A percentile compares a stretch with the other conserved stretches of the same genome.
Evolutionary conservation across 352 stramenopile genomes (phyloP).

Genomic region (Aphanomyces euteiches): DNA sequence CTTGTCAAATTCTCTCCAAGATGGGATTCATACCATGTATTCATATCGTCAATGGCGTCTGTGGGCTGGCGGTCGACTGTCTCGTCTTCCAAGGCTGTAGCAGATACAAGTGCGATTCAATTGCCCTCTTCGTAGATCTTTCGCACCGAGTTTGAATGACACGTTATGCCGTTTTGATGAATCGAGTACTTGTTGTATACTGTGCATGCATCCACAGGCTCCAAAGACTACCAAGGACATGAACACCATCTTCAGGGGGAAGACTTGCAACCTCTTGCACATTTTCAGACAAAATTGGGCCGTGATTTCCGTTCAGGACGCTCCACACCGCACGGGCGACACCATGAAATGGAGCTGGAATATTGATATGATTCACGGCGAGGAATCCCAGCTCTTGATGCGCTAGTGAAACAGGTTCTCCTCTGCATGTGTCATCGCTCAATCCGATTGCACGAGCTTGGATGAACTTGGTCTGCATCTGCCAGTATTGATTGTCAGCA

Average conservation of each 20-base stretch:
- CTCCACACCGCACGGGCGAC: not conserved
- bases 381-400: not conserved
- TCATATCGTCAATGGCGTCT: not conserved
- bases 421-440: not conserved
- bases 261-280: no score
- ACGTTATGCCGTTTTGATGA: not conserved
- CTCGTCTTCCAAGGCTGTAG: not conserved
- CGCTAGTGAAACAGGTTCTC: not conserved
- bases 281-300: not conserved
- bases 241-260: no score
- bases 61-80: not conserved
- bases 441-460: not conserved
- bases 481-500: constrained; percentile 5
- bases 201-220: constrained; percentile 2
- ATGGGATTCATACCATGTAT: not conserved
- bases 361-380: not conserved
- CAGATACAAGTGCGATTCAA: not conserved
- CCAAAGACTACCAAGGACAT: not conserved
- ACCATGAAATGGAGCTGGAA: not conserved
- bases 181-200: not conserved
- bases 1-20: not conserved
- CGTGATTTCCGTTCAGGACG: not conserved
- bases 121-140: not conserved
- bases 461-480: not conserved
- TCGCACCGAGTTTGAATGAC: constrained; percentile 3